phyloP scores from a whole-genome alignment of 768 basidiomycete genomes.

The Mycena maculata region DNA sequence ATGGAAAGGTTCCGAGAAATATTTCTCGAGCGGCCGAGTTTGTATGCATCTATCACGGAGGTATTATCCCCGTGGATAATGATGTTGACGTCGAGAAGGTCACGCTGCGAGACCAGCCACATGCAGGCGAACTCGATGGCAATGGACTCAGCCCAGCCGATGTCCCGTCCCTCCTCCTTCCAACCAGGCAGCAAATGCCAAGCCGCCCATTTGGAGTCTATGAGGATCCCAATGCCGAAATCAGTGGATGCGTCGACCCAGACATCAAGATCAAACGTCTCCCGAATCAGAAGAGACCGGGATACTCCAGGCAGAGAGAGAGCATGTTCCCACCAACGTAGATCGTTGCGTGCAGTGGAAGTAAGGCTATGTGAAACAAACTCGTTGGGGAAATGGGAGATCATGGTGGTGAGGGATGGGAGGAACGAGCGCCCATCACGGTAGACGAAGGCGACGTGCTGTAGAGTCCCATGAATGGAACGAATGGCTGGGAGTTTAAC shows the following conservation, averaged over 20 bases:
- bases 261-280: slow-evolving; percentile 16
- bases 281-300: background rate
- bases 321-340: slow-evolving; percentile 21
- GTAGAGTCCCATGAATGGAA: background rate
- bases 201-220: slow-evolving; percentile 3
- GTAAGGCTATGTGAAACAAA: background rate
- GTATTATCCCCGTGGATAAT: slow-evolving; percentile 18
- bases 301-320: background rate
- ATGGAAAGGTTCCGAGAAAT: slow-evolving; percentile 29
- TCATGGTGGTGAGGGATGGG: background rate
- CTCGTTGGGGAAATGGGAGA: background rate
- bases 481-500: background rate
- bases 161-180: slow-evolving; percentile 1
- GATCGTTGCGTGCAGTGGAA: background rate
- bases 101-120: background rate
- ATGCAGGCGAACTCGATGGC: background rate
- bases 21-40: slow-evolving; percentile 5
- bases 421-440: background rate
- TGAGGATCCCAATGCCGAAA: slow-evolving; percentile 44
- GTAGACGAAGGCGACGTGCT: background rate
- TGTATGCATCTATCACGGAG: slow-evolving; percentile 18
- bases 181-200: background rate
- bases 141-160: background rate
- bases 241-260: slow-evolving; percentile 44
- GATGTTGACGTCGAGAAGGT: slow-evolving; percentile 2